Evolutionary conservation across 176 grass and related monocot species (phyloP).

Genomic region (Echinochloa phyllopogon): DNA sequence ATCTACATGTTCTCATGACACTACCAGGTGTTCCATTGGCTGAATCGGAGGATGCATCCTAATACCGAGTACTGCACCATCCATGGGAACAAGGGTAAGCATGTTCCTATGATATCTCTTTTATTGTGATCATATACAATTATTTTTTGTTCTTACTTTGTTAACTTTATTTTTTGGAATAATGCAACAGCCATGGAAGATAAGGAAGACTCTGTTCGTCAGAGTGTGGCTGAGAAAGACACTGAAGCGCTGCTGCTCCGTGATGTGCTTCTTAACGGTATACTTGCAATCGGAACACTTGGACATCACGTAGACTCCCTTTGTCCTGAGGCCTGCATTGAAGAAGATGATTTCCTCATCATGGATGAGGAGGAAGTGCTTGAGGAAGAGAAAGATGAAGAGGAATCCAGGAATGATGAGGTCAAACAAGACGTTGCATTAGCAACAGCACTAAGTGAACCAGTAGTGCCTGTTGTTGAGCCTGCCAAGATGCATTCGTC

Average conservation of each 20-base stretch:
- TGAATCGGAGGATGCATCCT: constrained; percentile 73
- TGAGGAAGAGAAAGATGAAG: constrained; percentile 43
- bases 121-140: constrained; percentile 21
- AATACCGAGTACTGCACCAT: constrained; percentile 66
- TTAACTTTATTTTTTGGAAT: constrained; percentile 4
- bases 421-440: constrained; percentile 2
- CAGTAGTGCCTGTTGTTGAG: constrained; percentile 29
- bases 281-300: constrained; percentile 87
- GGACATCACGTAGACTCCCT: constrained; percentile 63
- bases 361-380: constrained; percentile 36
- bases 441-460: constrained; percentile 17
- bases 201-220: constrained; percentile 46
- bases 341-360: constrained; percentile 42
- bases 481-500: constrained; percentile 49
- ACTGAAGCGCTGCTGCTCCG: constrained; percentile 89
- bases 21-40: constrained; percentile 77
- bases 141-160: constrained; percentile 43
- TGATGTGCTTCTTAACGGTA: constrained; percentile 77
- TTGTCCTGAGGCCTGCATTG: constrained; percentile 34
- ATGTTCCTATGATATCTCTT: constrained; percentile 37
- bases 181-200: constrained; percentile 49
- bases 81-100: constrained; percentile 57
- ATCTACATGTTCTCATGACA: constrained; percentile 46
- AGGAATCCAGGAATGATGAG: constrained; percentile 36
- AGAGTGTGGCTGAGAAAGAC: constrained; percentile 61